phyloP scores from a whole-genome alignment of 257 asterid genomes.

The Eustoma russellianum region DNA sequence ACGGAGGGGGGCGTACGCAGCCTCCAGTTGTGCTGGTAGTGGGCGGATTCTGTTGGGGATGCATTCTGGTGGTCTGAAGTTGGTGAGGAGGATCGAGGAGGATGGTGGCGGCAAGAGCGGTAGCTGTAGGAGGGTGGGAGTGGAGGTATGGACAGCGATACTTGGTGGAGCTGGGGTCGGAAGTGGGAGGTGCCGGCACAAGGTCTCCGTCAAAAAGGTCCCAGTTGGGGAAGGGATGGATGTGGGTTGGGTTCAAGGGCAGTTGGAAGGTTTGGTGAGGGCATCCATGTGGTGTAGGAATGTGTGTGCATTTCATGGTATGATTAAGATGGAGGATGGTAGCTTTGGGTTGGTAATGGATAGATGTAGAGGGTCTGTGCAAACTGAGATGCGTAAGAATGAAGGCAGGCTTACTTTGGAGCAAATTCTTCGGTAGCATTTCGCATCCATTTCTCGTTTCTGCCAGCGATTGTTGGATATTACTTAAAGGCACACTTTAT shows the following conservation, averaged over 20 bases:
- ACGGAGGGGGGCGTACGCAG: slow-evolving; percentile 17
- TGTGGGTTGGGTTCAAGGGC: slow-evolving; percentile 82
- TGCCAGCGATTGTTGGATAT: too few relatives aligned
- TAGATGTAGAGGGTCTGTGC: slow-evolving; percentile 81
- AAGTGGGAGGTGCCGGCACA: slow-evolving; percentile 61
- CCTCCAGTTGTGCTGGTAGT: slow-evolving; percentile 19
- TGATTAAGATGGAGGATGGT: slow-evolving; percentile 43
- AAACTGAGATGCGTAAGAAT: slow-evolving; percentile 76
- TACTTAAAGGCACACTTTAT: too few relatives aligned
- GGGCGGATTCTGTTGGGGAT: slow-evolving; percentile 55
- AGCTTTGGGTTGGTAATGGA: slow-evolving; percentile 83
- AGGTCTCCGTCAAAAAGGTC: slow-evolving; percentile 77
- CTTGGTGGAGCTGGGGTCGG: slow-evolving; percentile 30
- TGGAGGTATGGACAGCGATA: slow-evolving; percentile 70
- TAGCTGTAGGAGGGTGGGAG: slow-evolving; percentile 35
- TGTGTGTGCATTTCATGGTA: slow-evolving; percentile 92
- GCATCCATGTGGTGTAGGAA: slow-evolving; percentile 93
- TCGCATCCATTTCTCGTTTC: too few relatives aligned
- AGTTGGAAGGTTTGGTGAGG: slow-evolving; percentile 76
- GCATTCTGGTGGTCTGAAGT: slow-evolving; percentile 60
- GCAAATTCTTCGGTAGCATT: slow-evolving; percentile 77
- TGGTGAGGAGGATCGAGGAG: slow-evolving; percentile 60
- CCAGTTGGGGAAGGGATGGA: slow-evolving; percentile 51
- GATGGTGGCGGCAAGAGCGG: slow-evolving; percentile 3
- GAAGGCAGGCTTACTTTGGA: slow-evolving; percentile 93